phyloP scores from a whole-genome alignment of 2,329 filamentous ascomycete genomes.

The Cercospora citrullina region DNA sequence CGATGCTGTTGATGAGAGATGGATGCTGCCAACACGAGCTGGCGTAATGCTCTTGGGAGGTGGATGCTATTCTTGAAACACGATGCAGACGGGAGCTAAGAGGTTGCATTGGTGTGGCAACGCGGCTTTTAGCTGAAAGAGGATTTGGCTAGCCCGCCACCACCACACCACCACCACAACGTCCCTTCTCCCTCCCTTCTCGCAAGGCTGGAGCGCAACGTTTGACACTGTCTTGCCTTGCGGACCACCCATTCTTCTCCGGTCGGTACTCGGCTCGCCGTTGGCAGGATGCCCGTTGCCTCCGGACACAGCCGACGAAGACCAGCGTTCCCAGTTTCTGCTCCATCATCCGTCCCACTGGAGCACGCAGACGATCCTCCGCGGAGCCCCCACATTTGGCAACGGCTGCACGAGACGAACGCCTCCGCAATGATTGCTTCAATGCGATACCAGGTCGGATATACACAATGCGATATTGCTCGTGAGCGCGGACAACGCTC shows the following conservation, averaged over 20 bases:
- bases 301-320: neutral
- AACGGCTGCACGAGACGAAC: neutral
- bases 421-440: neutral
- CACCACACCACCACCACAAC: neutral
- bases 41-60: neutral
- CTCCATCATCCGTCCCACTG: neutral
- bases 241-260: neutral
- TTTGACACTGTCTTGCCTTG: neutral
- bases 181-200: neutral
- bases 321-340: neutral
- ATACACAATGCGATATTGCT: neutral
- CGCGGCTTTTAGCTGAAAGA: neutral
- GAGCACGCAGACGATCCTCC: neutral
- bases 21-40: constrained; percentile 2
- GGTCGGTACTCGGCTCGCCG: neutral
- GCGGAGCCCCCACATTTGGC: neutral
- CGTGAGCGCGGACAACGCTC: neutral
- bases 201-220: neutral
- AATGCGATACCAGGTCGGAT: neutral
- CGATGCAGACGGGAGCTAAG: neutral
- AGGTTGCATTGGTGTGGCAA: constrained; percentile 5
- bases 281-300: neutral
- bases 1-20: neutral
- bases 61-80: constrained; percentile 3
- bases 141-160: neutral